A percentile compares a stretch with the other conserved stretches of the same genome.
Conservation (phyloP, 2,329 filamentous ascomycete genomes). For the Ascochyta lentis region DNA sequence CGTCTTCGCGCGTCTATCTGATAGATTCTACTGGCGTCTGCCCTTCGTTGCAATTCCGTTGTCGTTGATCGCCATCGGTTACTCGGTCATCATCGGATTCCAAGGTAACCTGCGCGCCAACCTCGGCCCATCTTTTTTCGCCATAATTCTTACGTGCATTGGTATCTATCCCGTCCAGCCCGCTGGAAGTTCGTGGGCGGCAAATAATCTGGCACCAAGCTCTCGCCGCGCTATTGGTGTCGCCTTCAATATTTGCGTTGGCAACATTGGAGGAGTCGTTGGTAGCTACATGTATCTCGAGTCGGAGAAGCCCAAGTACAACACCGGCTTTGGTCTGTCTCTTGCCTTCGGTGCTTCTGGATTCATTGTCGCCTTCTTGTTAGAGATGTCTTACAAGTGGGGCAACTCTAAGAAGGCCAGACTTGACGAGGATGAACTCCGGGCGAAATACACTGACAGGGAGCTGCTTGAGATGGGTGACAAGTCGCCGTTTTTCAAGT, state of each 20-base stretch:
- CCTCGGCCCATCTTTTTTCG: conserved; percentile 54
- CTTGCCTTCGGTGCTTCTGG: conserved; percentile 36
- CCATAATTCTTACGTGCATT: conserved; percentile 53
- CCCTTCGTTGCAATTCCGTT: conserved; percentile 40
- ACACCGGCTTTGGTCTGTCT: conserved; percentile 46
- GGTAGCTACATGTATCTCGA: conserved; percentile 47
- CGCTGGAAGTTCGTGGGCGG: conserved; percentile 38
- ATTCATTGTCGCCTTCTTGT: conserved; percentile 30
- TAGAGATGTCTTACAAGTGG: conserved; percentile 42
- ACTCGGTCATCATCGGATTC: conserved; percentile 49
- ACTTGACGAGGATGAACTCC: conserved; percentile 45
- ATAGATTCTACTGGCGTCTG: conserved; percentile 36
- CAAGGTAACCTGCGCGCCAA: conserved; percentile 50
- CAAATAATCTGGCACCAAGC: conserved; percentile 39
- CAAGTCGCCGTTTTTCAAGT: conserved; percentile 50
- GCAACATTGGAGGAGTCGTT: conserved; percentile 41
- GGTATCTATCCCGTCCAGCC: conserved; percentile 48
- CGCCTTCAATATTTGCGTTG: conserved; percentile 39
- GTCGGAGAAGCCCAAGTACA: conserved; percentile 46
- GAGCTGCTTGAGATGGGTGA: conserved; percentile 50
- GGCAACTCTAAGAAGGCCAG: conserved; percentile 47
- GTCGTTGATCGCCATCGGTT: conserved; percentile 42
- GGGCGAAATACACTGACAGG: conserved; percentile 46
- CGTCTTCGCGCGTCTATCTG: conserved; percentile 30
- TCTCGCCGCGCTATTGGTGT: conserved; percentile 42